phyloP scores from a whole-genome alignment of 306 rosid genomes.

The Mucuna pruriens region DNA sequence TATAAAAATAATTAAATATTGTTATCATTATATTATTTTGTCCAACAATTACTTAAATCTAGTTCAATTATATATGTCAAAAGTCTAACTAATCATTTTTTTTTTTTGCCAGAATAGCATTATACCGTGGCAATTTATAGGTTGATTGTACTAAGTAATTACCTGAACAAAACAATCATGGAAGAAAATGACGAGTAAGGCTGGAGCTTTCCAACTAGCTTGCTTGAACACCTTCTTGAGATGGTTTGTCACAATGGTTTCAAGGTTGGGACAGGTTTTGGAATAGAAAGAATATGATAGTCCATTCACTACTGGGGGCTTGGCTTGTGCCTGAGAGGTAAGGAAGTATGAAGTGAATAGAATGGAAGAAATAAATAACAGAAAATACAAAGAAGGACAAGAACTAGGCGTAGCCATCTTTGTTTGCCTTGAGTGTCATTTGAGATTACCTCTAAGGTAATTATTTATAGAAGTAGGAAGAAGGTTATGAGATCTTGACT shows the following conservation, averaged over 20 bases:
- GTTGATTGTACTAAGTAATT: background rate
- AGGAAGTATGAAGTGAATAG: background rate
- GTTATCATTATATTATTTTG: too few relatives aligned
- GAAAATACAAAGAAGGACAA: background rate
- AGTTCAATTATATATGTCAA: background rate
- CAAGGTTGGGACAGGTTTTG: conserved; percentile 51
- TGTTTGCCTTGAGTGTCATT: background rate
- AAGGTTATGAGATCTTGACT: background rate
- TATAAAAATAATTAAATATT: too few relatives aligned
- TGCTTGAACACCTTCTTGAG: conserved; percentile 48
- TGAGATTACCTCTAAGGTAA: background rate
- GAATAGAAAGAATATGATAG: conserved; percentile 51
- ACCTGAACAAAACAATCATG: conserved; percentile 49
- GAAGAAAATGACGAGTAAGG: conserved; percentile 62
- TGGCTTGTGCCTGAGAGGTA: conserved; percentile 17
- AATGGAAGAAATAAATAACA: conserved; percentile 23
- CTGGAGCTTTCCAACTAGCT: conserved; percentile 60
- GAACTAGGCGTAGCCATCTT: conserved; percentile 4
- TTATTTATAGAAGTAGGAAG: conserved; percentile 10
- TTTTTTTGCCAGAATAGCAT: background rate
- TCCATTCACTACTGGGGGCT: conserved; percentile 44
- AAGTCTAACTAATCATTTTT: background rate
- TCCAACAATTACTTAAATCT: background rate
- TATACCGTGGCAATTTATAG: too few relatives aligned
- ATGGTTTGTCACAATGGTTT: conserved; percentile 48